These are phyloP conservation scores for Epichloe gansuensis DNA, from an alignment of 2,329 filamentous ascomycete species.

Conservation along the genomic window DNA sequence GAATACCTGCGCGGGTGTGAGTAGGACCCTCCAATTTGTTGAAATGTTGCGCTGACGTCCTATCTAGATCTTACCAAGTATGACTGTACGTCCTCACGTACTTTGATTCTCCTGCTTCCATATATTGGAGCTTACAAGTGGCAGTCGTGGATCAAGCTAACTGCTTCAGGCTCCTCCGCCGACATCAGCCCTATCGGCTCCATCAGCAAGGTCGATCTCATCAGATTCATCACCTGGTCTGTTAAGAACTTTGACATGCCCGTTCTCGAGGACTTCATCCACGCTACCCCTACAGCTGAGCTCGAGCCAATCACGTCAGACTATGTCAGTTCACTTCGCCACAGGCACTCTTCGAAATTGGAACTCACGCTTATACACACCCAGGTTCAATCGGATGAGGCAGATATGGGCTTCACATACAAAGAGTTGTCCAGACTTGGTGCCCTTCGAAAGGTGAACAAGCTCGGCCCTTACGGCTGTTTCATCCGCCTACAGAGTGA, in stretches of 20 bases:
- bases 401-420: slow-evolving; percentile 33
- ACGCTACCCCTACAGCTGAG: slow-evolving; percentile 43
- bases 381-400: slow-evolving; percentile 24
- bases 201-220: slow-evolving; percentile 47
- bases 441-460: slow-evolving; percentile 27
- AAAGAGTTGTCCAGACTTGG: slow-evolving; percentile 28
- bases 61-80: slow-evolving; percentile 21
- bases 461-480: slow-evolving; percentile 28
- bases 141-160: background rate
- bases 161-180: slow-evolving; percentile 20
- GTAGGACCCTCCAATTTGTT: background rate
- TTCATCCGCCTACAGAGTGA: slow-evolving; percentile 27
- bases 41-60: background rate
- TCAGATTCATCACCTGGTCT: slow-evolving; percentile 50
- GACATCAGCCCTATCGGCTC: slow-evolving; percentile 23
- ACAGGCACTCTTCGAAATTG: slow-evolving; percentile 8
- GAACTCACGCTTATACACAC: background rate
- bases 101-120: background rate
- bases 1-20: slow-evolving; percentile 11
- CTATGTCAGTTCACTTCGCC: slow-evolving; percentile 8
- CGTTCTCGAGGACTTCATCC: slow-evolving; percentile 50
- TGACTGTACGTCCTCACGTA: slow-evolving; percentile 10
- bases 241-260: slow-evolving; percentile 43
- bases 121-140: background rate
- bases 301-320: slow-evolving; percentile 29